phyloP scores from a whole-genome alignment of 257 asterid genomes.

The Paulownia fortunei region DNA sequence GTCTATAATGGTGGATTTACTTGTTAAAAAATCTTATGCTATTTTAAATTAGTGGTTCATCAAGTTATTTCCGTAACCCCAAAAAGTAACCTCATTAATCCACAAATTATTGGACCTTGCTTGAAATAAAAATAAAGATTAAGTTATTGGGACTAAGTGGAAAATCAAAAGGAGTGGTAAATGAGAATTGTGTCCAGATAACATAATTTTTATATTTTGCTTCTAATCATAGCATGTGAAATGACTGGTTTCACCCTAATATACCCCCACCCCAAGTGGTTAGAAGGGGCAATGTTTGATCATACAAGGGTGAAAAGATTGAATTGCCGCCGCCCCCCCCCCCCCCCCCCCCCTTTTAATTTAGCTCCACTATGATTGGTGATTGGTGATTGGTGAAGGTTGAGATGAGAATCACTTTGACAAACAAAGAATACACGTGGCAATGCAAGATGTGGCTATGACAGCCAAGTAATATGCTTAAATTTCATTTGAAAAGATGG shows the following conservation, averaged over 20 bases:
- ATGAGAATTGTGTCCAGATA: not conserved
- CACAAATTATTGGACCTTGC: too few relatives aligned
- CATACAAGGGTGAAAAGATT: not conserved
- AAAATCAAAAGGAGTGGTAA: too few relatives aligned
- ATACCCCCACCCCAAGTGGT: not conserved
- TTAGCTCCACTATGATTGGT: too few relatives aligned
- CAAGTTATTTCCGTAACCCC: not conserved
- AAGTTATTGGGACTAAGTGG: too few relatives aligned
- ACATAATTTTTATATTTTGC: not conserved
- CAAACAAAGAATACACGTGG: slow-evolving; percentile 24
- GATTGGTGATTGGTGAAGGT: too few relatives aligned
- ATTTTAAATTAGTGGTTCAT: not conserved
- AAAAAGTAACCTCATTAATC: too few relatives aligned
- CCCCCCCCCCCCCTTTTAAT: too few relatives aligned
- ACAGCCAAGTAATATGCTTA: slow-evolving; percentile 26
- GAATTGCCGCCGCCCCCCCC: not conserved
- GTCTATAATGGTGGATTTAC: not conserved
- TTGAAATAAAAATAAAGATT: not conserved
- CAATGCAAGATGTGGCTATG: not conserved
- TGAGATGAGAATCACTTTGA: not conserved
- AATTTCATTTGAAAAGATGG: not conserved
- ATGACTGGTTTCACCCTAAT: not conserved
- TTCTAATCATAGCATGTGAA: not conserved
- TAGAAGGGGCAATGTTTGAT: not conserved
- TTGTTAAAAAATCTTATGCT: not conserved